Evolutionary conservation across 163 green algal genomes (phyloP).

Genomic region (Chlorella variabilis): DNA sequence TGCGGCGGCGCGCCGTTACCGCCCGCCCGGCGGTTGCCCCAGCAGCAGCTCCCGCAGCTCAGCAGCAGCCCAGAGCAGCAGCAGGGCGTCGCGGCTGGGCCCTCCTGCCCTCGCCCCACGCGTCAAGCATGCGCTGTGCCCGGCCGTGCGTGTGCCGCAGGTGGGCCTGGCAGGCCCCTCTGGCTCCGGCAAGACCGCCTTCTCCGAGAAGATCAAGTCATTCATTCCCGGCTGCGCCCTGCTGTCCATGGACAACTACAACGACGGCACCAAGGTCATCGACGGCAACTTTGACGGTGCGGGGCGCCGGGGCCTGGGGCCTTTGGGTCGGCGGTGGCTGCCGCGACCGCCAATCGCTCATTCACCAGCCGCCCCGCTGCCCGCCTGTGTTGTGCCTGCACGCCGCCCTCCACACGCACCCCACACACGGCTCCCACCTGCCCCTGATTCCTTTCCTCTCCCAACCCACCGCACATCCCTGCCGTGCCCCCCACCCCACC

Average conservation of each 20-base stretch:
- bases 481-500: background rate
- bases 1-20: constrained; percentile 43
- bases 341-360: no score
- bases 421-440: no score
- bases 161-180: constrained; percentile 90
- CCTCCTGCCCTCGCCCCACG: no score
- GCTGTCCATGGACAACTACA: constrained; percentile 99
- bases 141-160: constrained; percentile 42
- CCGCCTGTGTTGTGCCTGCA: no score
- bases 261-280: constrained; percentile 92
- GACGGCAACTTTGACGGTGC: constrained; percentile 95
- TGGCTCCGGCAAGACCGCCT: constrained; percentile 95
- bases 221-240: constrained; percentile 90
- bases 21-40: background rate
- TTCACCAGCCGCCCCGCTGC: no score
- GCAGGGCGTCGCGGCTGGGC: no score
- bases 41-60: background rate
- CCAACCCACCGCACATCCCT: background rate
- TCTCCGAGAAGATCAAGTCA: constrained; percentile 88
- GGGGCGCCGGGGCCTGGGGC: background rate
- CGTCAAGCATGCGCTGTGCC: no score
- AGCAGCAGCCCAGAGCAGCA: no score
- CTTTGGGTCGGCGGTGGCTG: no score
- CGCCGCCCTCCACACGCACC: no score
- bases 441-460: background rate